Evolutionary conservation across 306 rosid species (phyloP), one percentile per base, ranked within the genome.

Genomic region (Acacia acuminata): DNA sequence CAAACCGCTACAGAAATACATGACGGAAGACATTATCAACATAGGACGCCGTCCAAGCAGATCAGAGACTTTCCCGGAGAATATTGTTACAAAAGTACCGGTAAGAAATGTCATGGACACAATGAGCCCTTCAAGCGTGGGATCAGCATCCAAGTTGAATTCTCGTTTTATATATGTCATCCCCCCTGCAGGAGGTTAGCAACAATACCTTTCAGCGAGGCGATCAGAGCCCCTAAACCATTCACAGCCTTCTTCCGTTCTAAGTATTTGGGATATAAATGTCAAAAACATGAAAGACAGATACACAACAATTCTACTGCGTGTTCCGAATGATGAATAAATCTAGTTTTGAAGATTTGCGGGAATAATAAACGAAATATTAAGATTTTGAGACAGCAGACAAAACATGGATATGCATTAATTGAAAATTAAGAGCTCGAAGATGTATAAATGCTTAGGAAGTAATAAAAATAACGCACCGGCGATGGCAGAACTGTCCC

Each of bases 401-500:
- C 36, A 14, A 19, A 43, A 64, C 50, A 47, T 19, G 17, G 9
- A 47, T 32, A n/a, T 8, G 7, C 25, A 63, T 10, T 6, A 38
- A 38, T 38, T 38, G 42, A 38, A 38, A 38, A 38, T 38, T 38
- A 38, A 5, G 42, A 38, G 42, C 42, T 38, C 42, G 42, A 6
- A 38, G 42, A 38, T 6, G 42, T 38, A 38, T 6, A 38, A 38
- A 38, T 6, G 42, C 20, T 48, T 48, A n/a, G n/a, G 32, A 22
- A n/a, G n/a, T 58, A 58, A 58, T n/a, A 4, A 22, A 22, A 3
- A 22, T 10, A 58, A 74, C 72, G 0, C 82, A 94, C 99, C 97
- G 77, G 99, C 99, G 32, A 96, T 90, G 22, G 99, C 92, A 19
- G 99, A 94, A 89, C 92, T 96, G 84, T 96, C 99, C 99, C 99